These are phyloP conservation scores for Ophiostoma sp. DNA, from an alignment of 2,329 filamentous ascomycete genomes.

Conservation along the genomic window DNA sequence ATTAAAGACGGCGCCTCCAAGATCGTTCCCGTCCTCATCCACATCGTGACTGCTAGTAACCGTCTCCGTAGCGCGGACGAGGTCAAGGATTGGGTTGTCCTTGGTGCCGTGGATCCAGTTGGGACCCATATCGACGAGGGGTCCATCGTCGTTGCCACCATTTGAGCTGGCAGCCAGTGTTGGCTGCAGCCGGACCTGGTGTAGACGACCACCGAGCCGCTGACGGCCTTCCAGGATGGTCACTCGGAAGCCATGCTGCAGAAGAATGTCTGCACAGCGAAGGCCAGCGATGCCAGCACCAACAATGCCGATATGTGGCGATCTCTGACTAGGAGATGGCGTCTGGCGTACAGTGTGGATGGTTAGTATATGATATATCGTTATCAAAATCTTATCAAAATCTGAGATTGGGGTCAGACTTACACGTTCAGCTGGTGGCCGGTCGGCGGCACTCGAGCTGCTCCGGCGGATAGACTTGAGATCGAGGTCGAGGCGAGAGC, in stretches of 20 bases:
- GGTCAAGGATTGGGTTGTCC: conserved; percentile 67
- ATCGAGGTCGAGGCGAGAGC: conserved; percentile 54
- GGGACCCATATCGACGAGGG: conserved; percentile 62
- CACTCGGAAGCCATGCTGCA: conserved; percentile 64
- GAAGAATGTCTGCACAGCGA: conserved; percentile 67
- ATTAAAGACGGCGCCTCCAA: conserved; percentile 48
- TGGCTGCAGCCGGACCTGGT: conserved; percentile 48
- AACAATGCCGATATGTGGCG: conserved; percentile 63
- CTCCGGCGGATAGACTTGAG: conserved; percentile 45
- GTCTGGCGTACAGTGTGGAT: neutral
- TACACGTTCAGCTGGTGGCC: neutral
- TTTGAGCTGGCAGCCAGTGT: neutral
- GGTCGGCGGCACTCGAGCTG: conserved; percentile 26
- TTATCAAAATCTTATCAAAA: neutral
- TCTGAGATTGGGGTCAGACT: neutral
- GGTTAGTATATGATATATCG: neutral
- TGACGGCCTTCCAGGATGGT: conserved; percentile 69
- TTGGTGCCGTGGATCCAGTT: conserved; percentile 79
- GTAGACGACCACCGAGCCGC: conserved; percentile 65
- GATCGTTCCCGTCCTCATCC: conserved; percentile 42
- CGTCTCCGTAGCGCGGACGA: conserved; percentile 63
- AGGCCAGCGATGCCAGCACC: conserved; percentile 71
- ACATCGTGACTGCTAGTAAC: conserved; percentile 51
- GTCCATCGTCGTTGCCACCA: conserved; percentile 39
- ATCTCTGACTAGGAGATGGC: conserved; percentile 24